phyloP scores from a whole-genome alignment of 257 asterid species.

The Jaltomata sinuosa region DNA sequence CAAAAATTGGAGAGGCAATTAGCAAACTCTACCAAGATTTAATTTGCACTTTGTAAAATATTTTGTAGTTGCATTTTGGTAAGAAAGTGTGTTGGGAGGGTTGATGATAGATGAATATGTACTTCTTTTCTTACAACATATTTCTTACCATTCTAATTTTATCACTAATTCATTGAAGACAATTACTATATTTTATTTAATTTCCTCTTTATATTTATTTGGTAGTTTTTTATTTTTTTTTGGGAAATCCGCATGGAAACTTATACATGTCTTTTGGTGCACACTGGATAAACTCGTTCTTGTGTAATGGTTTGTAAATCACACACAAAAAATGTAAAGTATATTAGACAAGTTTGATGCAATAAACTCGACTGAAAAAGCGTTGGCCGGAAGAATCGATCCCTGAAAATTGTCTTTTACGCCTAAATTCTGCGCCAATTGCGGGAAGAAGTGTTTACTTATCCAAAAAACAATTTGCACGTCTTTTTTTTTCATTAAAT shows the following conservation, averaged over 20 bases:
- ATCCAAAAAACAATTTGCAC: neutral
- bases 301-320: neutral
- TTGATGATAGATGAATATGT: too few relatives aligned
- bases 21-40: constrained; percentile 6
- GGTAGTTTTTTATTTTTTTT: neutral
- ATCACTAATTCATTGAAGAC: constrained; percentile 23
- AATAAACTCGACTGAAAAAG: too few relatives aligned
- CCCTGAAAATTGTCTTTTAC: neutral
- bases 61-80: constrained; percentile 17
- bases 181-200: neutral
- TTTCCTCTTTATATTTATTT: neutral
- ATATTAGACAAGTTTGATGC: neutral
- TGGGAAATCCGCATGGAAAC: too few relatives aligned
- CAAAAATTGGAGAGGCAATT: neutral
- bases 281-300: neutral
- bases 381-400: neutral
- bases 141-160: constrained; percentile 18
- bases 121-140: constrained; percentile 6
- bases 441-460: too few relatives aligned
- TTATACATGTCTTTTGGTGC: too few relatives aligned
- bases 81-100: constrained; percentile 15
- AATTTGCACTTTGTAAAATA: constrained; percentile 30
- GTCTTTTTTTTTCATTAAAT: neutral
- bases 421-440: neutral
- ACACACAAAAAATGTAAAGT: neutral